Conservation (phyloP, 441 rosid genomes). For the Euphorbia schlechtendalii region DNA sequence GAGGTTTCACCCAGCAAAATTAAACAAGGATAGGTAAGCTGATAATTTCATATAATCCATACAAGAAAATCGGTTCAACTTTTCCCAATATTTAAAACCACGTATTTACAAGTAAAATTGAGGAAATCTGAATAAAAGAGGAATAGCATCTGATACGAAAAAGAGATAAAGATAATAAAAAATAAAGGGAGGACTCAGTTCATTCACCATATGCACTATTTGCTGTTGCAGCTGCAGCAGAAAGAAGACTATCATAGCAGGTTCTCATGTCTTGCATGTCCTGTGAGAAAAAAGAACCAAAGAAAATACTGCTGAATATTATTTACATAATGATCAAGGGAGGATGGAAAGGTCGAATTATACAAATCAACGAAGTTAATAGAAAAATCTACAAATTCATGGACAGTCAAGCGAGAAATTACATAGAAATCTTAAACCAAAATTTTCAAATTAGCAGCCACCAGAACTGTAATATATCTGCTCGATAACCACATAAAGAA, state of each 20-base stretch:
- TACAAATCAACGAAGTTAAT: not conserved
- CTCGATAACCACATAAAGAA: not conserved
- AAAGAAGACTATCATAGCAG: slow-evolving; percentile 90
- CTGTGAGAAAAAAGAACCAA: slow-evolving; percentile 30
- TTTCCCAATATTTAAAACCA: not conserved
- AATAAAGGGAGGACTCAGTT: not conserved
- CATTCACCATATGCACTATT: slow-evolving; percentile 86
- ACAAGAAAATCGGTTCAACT: too few relatives aligned
- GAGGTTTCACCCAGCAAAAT: not conserved
- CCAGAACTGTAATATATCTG: not conserved
- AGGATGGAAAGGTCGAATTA: not conserved
- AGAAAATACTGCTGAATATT: not conserved
- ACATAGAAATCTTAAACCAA: not conserved
- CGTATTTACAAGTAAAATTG: not conserved
- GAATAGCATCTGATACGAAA: not conserved
- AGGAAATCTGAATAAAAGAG: not conserved
- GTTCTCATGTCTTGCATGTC: slow-evolving; percentile 87
- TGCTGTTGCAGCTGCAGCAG: slow-evolving; percentile 93
- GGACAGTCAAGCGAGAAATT: not conserved
- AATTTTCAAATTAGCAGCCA: not conserved
- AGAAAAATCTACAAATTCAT: not conserved
- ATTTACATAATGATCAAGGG: not conserved
- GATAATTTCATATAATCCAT: too few relatives aligned
- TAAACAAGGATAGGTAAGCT: not conserved
- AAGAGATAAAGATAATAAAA: not conserved